A percentile compares a stretch with the other conserved stretches of the same genome.
These are phyloP conservation scores for Boletus subparvulus DNA, from an alignment of 768 basidiomycete species.

Conservation along the genomic window DNA sequence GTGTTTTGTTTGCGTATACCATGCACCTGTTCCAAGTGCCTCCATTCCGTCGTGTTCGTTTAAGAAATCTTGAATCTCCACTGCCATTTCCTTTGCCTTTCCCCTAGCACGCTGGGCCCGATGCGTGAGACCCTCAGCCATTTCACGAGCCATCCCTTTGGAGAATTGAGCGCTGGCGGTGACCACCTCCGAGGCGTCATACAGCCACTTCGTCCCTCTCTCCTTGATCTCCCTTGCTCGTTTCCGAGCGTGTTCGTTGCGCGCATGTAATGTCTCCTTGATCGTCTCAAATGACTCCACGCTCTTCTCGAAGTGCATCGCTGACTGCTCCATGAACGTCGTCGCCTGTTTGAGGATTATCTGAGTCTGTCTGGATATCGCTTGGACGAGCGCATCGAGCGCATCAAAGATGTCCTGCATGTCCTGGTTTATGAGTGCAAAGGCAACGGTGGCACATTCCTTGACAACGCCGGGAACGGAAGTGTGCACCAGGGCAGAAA, in stretches of 20 bases:
- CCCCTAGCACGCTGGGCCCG: conserved; percentile 46
- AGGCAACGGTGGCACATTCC: conserved; percentile 43
- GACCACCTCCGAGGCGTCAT: conserved; percentile 43
- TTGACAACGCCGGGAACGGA: conserved; percentile 52
- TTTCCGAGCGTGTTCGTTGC: conserved; percentile 52
- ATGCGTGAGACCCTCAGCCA: conserved; percentile 37
- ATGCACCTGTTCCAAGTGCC: conserved; percentile 9
- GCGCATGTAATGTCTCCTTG: conserved; percentile 43
- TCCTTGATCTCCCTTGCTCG: conserved; percentile 54
- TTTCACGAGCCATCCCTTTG: conserved; percentile 40
- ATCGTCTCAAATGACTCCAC: conserved; percentile 38
- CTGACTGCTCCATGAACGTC: conserved; percentile 45
- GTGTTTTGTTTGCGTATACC: conserved; percentile 16
- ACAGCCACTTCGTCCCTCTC: conserved; percentile 47
- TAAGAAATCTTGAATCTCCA: conserved; percentile 29
- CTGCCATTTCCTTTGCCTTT: conserved; percentile 45
- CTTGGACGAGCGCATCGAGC: conserved; percentile 54
- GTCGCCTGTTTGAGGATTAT: conserved; percentile 34
- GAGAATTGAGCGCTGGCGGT: conserved; percentile 42
- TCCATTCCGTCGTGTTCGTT: conserved; percentile 24
- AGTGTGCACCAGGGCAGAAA: conserved; percentile 35
- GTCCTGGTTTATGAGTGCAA: conserved; percentile 49
- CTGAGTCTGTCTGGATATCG: conserved; percentile 47
- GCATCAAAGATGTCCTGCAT: conserved; percentile 57
- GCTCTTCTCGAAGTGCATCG: conserved; percentile 32